Evolutionary conservation across 495 filamentous ascomycete species (phyloP), one percentile per base, ranked within the genome.

Genomic region (Hypoxylon subgilvum): DNA sequence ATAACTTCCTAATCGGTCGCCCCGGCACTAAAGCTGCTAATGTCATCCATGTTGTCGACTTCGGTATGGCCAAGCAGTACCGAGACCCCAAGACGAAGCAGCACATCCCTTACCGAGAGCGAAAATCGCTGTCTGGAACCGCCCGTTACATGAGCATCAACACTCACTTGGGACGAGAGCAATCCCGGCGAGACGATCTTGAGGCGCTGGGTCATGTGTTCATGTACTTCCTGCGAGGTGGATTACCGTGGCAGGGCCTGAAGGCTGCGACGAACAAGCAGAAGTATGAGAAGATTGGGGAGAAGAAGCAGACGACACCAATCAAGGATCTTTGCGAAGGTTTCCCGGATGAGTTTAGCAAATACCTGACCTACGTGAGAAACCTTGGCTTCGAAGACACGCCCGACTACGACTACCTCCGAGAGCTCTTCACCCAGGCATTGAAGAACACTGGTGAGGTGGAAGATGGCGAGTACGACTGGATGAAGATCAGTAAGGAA

Each of bases 91-190:
- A 97, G 80, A 96, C 94, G 38, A 97, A 97, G 76, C 94, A 99
- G 72, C 94, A 99, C 75, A 99, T 97, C 65, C 94, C 94, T 8
- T 99, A 99, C 72, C 84, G 94, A 66, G 94, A 99, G 78, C 87
- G 95, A 49, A 99, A 99, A 72, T 97, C 93, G 23, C 76, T 99
- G 61, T 97, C 95, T 6, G 94, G 94, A 44, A 99, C 94, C 48
- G 94, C 94, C 56, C 85, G 94, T 68, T 99, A 99, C 73, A 99
- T 99, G 94, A 94, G 89, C 76, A 99, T 99, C 82, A 99, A 99
- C 73, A 99, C 94, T 56, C 94, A 99, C 82, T 70, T 99, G 65
- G 94, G 94, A 23, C 83, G 94, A 30, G 94, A 99, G 67, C 94
- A 99, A 74, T 97, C 94, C 42, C 86, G 94, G 72, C 80, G 94